Evolutionary conservation across 208 protist genomes (phyloP).

Genomic region (Trypanosoma theileri): DNA sequence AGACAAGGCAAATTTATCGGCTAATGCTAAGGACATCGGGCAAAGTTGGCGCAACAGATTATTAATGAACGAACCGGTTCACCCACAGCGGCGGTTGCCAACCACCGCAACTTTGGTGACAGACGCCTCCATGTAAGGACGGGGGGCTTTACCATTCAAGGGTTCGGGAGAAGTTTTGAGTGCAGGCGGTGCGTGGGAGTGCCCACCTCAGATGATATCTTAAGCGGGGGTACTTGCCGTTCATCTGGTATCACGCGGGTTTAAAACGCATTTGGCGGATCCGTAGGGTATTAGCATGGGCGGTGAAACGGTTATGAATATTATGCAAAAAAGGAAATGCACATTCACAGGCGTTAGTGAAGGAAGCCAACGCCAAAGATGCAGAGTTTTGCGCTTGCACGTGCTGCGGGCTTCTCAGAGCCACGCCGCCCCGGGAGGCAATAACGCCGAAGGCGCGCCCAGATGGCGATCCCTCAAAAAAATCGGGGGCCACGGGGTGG

Average conservation of each 20-base stretch:
- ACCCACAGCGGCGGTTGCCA: no score
- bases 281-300: neutral
- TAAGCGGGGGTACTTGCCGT: neutral
- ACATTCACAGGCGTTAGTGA: no score
- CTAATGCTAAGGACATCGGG: no score
- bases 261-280: neutral
- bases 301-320: neutral
- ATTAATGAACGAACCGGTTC: no score
- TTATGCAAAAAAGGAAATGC: neutral
- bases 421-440: neutral
- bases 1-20: no score
- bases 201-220: neutral
- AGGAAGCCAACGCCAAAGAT: neutral
- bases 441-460: conserved; percentile 1
- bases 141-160: conserved; percentile 1
- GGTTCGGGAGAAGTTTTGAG: neutral
- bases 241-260: neutral
- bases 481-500: no score
- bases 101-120: no score
- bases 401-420: neutral
- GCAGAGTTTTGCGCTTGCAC: neutral
- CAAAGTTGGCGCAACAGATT: no score
- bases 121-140: no score
- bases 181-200: neutral
- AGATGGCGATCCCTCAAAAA: neutral